A percentile compares a stretch with the other conserved stretches of the same genome.
These are phyloP conservation scores for Bullera alba DNA, from an alignment of 768 basidiomycete species.

Conservation along the genomic window DNA sequence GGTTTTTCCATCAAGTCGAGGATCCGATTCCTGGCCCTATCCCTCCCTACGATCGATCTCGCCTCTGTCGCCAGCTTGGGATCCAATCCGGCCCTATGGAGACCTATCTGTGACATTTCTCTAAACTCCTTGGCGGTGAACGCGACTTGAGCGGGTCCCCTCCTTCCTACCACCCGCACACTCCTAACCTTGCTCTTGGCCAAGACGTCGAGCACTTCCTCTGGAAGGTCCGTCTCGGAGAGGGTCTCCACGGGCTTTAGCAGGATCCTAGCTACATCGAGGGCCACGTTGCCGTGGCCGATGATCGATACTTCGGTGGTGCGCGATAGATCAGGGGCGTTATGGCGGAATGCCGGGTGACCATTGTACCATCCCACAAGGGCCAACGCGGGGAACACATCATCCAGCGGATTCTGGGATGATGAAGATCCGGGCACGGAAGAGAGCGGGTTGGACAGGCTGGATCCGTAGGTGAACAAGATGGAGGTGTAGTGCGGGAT, in stretches of 20 bases:
- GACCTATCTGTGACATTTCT: no score
- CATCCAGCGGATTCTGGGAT: constrained; percentile 46
- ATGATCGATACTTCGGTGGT: constrained; percentile 71
- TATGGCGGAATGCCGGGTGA: constrained; percentile 66
- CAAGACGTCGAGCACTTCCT: constrained; percentile 64
- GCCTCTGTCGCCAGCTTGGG: constrained; percentile 32
- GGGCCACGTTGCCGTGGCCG: constrained; percentile 89
- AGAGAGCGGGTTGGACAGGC: constrained; percentile 52
- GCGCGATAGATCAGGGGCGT: constrained; percentile 56
- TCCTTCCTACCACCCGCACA: constrained; percentile 74
- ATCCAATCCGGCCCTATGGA: constrained; percentile 48
- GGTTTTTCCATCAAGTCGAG: constrained; percentile 44
- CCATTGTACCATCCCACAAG: constrained; percentile 96
- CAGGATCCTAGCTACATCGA: constrained; percentile 85
- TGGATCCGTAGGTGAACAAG: constrained; percentile 78
- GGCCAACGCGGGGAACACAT: constrained; percentile 66
- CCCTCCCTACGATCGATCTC: constrained; percentile 31
- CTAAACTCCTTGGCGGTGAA: constrained; percentile 90
- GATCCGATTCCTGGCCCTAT: constrained; percentile 46
- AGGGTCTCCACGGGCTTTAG: constrained; percentile 63
- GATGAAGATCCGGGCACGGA: constrained; percentile 53
- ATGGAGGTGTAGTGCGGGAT: constrained; percentile 73
- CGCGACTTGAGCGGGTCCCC: constrained; percentile 80
- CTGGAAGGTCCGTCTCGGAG: constrained; percentile 68
- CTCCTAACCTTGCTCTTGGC: constrained; percentile 59